Percentiles rank a stretch among this genome's conserved stretches.
Conservation (phyloP, 1,284 basidiomycete species). For the Athelia sp. region DNA sequence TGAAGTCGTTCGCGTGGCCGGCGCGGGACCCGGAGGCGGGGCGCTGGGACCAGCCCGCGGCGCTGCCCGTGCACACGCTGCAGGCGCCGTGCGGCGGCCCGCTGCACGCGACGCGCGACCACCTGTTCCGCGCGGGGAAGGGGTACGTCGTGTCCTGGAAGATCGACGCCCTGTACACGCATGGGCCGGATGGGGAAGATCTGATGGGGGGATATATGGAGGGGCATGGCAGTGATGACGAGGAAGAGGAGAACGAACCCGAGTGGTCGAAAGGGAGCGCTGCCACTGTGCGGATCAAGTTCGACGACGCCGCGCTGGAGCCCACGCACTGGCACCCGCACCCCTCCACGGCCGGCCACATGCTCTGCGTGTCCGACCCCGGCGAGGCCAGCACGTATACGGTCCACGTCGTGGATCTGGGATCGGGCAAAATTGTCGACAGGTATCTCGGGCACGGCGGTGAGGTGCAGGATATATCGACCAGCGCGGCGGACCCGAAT, state of each 20-base stretch:
- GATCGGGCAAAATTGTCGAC: conserved; percentile 20
- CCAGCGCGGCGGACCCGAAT: conserved; percentile 27
- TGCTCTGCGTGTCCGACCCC: conserved; percentile 22
- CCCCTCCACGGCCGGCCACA: conserved; percentile 14
- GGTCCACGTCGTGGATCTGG: conserved; percentile 27
- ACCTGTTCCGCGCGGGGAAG: conserved; percentile 25
- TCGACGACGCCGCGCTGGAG: conserved; percentile 15
- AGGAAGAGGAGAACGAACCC: conserved; percentile 24
- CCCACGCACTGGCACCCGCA: conserved; percentile 26
- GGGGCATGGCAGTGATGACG: conserved; percentile 16
- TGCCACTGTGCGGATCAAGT: conserved; percentile 16
- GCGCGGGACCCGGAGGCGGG: conserved; percentile 2
- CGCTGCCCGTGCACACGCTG: conserved; percentile 27
- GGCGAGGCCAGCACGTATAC: conserved; percentile 12
- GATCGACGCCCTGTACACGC: conserved; percentile 25
- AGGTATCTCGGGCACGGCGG: conserved; percentile 36
- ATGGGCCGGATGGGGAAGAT: conserved; percentile 18
- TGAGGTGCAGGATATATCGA: conserved; percentile 24
- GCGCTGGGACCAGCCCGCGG: background rate
- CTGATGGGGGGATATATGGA: conserved; percentile 21
- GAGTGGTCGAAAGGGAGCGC: conserved; percentile 28
- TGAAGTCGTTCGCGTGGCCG: conserved; percentile 27
- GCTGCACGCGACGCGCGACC: conserved; percentile 20
- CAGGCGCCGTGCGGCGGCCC: conserved; percentile 21
- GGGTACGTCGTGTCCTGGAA: conserved; percentile 28